Evolutionary conservation across 108 stramenopile genomes (phyloP).

Genomic region (Chaetoceros muelleri): DNA sequence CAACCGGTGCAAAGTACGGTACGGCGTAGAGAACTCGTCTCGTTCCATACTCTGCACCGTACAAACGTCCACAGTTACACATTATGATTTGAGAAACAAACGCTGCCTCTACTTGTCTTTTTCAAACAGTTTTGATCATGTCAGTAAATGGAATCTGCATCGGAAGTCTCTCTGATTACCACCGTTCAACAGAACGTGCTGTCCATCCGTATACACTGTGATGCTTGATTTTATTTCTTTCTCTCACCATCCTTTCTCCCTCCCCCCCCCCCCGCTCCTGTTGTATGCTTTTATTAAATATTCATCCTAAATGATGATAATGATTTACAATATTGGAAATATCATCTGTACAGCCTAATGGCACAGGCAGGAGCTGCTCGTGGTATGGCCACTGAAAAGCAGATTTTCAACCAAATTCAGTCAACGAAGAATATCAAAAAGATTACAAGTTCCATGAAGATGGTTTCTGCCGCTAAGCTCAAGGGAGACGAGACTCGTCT

Average conservation of each 20-base stretch:
- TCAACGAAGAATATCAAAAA: slow-evolving; percentile 98
- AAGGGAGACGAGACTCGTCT: slow-evolving; percentile 93
- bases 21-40: too few relatives aligned
- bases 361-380: slow-evolving; percentile 16
- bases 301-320: too few relatives aligned
- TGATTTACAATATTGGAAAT: too few relatives aligned
- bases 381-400: slow-evolving; percentile 90
- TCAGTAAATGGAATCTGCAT: too few relatives aligned
- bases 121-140: too few relatives aligned
- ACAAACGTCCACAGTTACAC: too few relatives aligned
- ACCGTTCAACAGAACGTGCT: background rate
- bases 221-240: background rate
- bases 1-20: too few relatives aligned
- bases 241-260: background rate
- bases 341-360: background rate
- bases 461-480: slow-evolving; percentile 99
- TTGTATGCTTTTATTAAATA: too few relatives aligned
- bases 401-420: slow-evolving; percentile 90
- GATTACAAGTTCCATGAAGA: slow-evolving; percentile 99
- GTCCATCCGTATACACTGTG: background rate
- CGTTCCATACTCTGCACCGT: too few relatives aligned
- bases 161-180: slow-evolving; percentile 4
- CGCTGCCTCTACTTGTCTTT: too few relatives aligned
- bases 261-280: background rate
- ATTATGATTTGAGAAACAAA: too few relatives aligned